Evolutionary conservation across 73 alveolate genomes (phyloP).

Genomic region (Paramecium bursaria): DNA sequence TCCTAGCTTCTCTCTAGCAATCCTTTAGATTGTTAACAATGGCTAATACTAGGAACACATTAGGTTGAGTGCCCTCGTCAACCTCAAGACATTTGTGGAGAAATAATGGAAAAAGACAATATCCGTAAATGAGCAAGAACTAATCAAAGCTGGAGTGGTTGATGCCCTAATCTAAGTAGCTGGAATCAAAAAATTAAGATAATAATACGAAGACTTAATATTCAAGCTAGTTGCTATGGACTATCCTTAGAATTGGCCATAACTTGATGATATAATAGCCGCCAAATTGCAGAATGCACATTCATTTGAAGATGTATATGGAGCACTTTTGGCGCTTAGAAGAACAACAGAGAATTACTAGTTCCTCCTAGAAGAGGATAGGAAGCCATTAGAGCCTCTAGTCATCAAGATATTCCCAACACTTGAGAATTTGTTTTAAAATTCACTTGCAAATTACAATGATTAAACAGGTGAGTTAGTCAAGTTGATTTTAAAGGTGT

Average conservation of each 20-base stretch:
- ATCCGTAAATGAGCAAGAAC: background rate
- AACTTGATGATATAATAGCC: background rate
- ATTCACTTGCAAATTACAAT: constrained; percentile 54
- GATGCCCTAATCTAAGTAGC: constrained; percentile 39
- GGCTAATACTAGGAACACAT: background rate
- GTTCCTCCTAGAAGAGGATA: constrained; percentile 67
- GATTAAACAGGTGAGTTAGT: constrained; percentile 65
- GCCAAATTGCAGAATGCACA: background rate
- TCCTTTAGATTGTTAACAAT: constrained; percentile 15
- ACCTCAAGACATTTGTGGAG: constrained; percentile 48
- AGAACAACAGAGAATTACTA: constrained; percentile 27
- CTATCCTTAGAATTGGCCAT: constrained; percentile 56
- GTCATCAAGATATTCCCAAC: constrained; percentile 70
- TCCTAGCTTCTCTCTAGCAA: constrained; percentile 32
- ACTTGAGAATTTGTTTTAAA: constrained; percentile 65
- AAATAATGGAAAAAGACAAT: constrained; percentile 40
- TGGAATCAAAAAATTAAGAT: constrained; percentile 11
- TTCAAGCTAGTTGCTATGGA: constrained; percentile 57
- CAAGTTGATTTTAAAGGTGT: constrained; percentile 67
- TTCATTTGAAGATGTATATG: constrained; percentile 42
- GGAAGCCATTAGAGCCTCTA: constrained; percentile 75
- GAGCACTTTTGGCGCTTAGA: constrained; percentile 2
- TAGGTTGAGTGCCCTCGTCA: constrained; percentile 50
- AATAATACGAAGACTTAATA: constrained; percentile 48
- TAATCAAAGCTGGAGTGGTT: constrained; percentile 8